Conservation (phyloP, 1,284 basidiomycete species). For the Rhodotorula sp. region DNA sequence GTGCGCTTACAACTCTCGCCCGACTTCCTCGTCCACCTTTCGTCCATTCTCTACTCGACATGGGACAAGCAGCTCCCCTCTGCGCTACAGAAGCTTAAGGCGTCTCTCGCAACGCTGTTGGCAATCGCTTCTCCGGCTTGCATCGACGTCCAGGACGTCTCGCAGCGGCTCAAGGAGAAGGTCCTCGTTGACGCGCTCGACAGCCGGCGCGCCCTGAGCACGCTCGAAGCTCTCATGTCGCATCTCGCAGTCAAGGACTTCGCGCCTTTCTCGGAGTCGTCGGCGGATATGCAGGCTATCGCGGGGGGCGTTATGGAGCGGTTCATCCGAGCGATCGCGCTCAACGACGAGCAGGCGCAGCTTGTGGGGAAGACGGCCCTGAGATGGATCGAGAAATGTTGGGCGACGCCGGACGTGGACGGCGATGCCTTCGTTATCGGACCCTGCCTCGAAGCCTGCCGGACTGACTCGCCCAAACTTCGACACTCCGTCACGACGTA, state of each 20-base stretch:
- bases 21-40: conserved; percentile 8
- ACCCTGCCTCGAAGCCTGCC: conserved; percentile 20
- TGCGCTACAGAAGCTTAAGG: conserved; percentile 13
- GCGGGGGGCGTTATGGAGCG: conserved; percentile 18
- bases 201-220: conserved; percentile 25
- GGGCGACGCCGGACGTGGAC: not conserved
- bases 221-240: conserved; percentile 19
- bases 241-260: conserved; percentile 14
- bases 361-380: conserved; percentile 27
- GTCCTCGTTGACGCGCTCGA: conserved; percentile 30
- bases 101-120: conserved; percentile 23
- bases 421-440: conserved; percentile 21
- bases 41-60: conserved; percentile 16
- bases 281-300: not conserved
- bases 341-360: conserved; percentile 34
- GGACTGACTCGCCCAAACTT: not conserved
- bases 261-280: conserved; percentile 5
- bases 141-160: conserved; percentile 14
- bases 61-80: conserved; percentile 24
- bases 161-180: conserved; percentile 14
- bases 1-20: conserved; percentile 7
- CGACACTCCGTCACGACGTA: conserved; percentile 27
- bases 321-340: conserved; percentile 21
- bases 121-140: conserved; percentile 6
- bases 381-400: conserved; percentile 28